Base-by-base conservation (phyloP, 441 rosid species). In the Hura crepitans region DNA sequence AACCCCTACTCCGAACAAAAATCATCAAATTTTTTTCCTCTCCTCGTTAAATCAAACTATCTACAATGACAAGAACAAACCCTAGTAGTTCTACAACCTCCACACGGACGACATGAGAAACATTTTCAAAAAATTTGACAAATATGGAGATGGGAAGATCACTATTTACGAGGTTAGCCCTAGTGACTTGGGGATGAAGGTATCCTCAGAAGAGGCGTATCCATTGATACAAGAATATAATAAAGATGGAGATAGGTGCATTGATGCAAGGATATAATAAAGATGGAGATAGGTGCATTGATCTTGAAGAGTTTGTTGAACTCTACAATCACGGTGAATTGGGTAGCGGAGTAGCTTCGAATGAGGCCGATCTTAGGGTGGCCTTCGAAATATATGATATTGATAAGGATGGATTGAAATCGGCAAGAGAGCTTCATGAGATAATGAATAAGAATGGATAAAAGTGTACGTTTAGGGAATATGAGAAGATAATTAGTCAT, bases 91-190 rank as follows among this genome's bases (percentile, higher is more conserved):
- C 63, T 10, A 11, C 77, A 33, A 88, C 89, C 1, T 79, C 88
- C 18, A 58, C 18, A 58, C 74, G 78, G 90, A 83, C 27, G 90
- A 91, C 25, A 76, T 85, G 7, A 43, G 69, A 20, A 68, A 59
- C 35, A 85, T 94, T 3, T 94, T 94, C 80, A 75, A 83, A 64
- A 80, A 87, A 14, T 89, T 90, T 73, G 99, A 94, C 80, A 86
- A 85, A 65, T 92, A 94, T 70, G 90, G 93, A 18, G 99, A 94
- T 61, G 97, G 99, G 0, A 88, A 78, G 83, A 94, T 94, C 86
- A 92, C 94, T 0, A 58, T 78, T 7, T 66, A 79, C 0, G 99
- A 94, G 80, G 84, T 94, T 6, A 83, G 84, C 54, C 80, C 92
- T 37, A 65, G 61, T 17, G 86, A 90, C 1, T 83, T 94, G 1